Percentiles rank a stretch among this genome's conserved stretches.
Conservation (phyloP, 805 yeast genomes). For the Sugiyamaella qingdaonensis region DNA sequence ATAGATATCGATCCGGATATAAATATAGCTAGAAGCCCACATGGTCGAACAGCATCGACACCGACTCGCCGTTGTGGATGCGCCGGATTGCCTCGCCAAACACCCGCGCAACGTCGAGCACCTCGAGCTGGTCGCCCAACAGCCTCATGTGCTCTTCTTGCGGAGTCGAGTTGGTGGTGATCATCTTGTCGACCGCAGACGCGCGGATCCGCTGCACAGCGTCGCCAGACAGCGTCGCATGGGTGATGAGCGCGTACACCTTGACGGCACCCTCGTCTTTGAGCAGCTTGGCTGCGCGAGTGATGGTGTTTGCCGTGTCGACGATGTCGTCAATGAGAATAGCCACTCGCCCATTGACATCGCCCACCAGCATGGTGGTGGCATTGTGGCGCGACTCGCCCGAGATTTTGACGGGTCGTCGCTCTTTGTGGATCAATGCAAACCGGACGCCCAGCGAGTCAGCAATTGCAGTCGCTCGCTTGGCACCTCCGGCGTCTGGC, state of each 20-base stretch:
- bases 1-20: not conserved
- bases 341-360: slow-evolving; percentile 80
- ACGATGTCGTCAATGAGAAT: slow-evolving; percentile 90
- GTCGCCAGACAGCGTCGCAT: slow-evolving; percentile 90
- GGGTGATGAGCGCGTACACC: slow-evolving; percentile 86
- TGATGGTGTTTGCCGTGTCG: slow-evolving; percentile 88
- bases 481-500: slow-evolving; percentile 99
- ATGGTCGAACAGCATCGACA: slow-evolving; percentile 87
- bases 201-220: slow-evolving; percentile 67
- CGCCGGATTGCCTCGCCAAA: slow-evolving; percentile 95
- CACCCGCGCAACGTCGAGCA: slow-evolving; percentile 80
- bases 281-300: slow-evolving; percentile 85
- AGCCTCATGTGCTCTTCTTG: slow-evolving; percentile 56
- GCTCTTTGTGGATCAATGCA: slow-evolving; percentile 93
- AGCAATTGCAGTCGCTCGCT: slow-evolving; percentile 91
- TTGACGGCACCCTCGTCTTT: slow-evolving; percentile 89
- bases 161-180: slow-evolving; percentile 89
- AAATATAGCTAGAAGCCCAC: slow-evolving; percentile 30
- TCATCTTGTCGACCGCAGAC: slow-evolving; percentile 73
- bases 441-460: slow-evolving; percentile 84
- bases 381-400: slow-evolving; percentile 17
- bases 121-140: slow-evolving; percentile 63
- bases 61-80: slow-evolving; percentile 95
- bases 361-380: slow-evolving; percentile 88
- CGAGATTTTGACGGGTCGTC: slow-evolving; percentile 41